A percentile compares a stretch with the other conserved stretches of the same genome.
Conservation (phyloP, 2,329 filamentous ascomycete genomes). For the Aspergillus flavus region DNA sequence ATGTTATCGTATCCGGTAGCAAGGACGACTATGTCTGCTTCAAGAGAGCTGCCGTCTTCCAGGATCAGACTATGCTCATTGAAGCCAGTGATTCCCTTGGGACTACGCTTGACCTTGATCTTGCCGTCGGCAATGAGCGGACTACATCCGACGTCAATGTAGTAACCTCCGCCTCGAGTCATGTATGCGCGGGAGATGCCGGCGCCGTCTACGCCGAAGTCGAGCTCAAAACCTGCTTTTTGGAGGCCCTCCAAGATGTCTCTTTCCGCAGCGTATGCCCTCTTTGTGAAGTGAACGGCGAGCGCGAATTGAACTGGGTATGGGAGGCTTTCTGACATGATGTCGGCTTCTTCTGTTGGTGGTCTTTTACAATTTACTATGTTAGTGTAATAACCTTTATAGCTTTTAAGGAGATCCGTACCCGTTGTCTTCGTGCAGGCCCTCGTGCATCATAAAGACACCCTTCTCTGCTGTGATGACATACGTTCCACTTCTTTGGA, state of each 20-base stretch:
- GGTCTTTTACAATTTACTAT: slow-evolving; percentile 32
- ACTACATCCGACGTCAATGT: slow-evolving; percentile 59
- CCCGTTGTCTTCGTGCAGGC: slow-evolving; percentile 50
- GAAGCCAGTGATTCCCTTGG: slow-evolving; percentile 56
- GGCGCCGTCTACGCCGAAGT: slow-evolving; percentile 43
- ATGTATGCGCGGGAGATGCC: slow-evolving; percentile 50
- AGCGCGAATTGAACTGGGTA: slow-evolving; percentile 52
- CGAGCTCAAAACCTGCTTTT: slow-evolving; percentile 50
- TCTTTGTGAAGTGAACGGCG: slow-evolving; percentile 45
- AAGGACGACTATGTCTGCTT: slow-evolving; percentile 66
- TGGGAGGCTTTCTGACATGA: slow-evolving; percentile 51
- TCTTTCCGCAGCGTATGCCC: slow-evolving; percentile 46
- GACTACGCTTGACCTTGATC: slow-evolving; percentile 63
- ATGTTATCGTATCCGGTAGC: slow-evolving; percentile 71
- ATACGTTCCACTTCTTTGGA: slow-evolving; percentile 56
- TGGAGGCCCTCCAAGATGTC: slow-evolving; percentile 49
- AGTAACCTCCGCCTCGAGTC: slow-evolving; percentile 58
- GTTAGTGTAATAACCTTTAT: background rate
- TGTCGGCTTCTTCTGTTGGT: slow-evolving; percentile 55
- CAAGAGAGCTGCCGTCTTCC: slow-evolving; percentile 58
- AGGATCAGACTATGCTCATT: slow-evolving; percentile 51
- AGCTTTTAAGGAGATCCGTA: slow-evolving; percentile 11
- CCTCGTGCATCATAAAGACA: slow-evolving; percentile 48
- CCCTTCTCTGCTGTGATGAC: slow-evolving; percentile 51
- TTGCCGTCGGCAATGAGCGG: slow-evolving; percentile 59